Evolutionary conservation across 1,139 yeast genomes (phyloP).

Genomic region (Candida tunisiensis): DNA sequence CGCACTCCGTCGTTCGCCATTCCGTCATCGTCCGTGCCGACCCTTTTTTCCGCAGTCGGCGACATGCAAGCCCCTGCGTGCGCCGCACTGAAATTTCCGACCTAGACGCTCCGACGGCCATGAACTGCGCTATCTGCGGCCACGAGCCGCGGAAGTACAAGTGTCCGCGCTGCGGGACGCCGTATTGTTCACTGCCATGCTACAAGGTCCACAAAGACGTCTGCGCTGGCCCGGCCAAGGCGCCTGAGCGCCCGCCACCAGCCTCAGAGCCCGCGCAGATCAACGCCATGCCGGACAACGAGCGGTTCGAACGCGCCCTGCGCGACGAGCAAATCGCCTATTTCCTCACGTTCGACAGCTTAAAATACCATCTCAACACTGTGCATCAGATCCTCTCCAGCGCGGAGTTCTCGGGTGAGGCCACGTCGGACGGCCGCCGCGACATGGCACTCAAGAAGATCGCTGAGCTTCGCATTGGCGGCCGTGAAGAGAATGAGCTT

Average conservation of each 20-base stretch:
- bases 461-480: slow-evolving; percentile 42
- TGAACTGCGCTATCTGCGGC: too few relatives aligned
- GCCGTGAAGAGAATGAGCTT: slow-evolving; percentile 43
- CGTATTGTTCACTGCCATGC: slow-evolving; percentile 44
- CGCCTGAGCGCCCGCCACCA: background rate
- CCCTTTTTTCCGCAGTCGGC: background rate
- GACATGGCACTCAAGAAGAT: slow-evolving; percentile 45
- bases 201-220: slow-evolving; percentile 29
- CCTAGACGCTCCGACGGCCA: too few relatives aligned
- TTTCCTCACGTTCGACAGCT: slow-evolving; percentile 29
- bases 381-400: slow-evolving; percentile 31
- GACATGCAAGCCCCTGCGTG: too few relatives aligned
- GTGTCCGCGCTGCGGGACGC: too few relatives aligned
- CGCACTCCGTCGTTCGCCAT: background rate
- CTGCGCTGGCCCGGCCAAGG: slow-evolving; percentile 5
- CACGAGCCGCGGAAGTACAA: too few relatives aligned
- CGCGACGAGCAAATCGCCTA: slow-evolving; percentile 25
- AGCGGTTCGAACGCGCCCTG: slow-evolving; percentile 10
- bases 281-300: slow-evolving; percentile 1
- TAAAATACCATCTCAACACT: slow-evolving; percentile 36
- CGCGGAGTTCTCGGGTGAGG: slow-evolving; percentile 26
- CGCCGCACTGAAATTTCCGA: too few relatives aligned
- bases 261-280: background rate
- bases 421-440: slow-evolving; percentile 29
- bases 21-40: background rate